A percentile compares a stretch with the other conserved stretches of the same genome.
Conservation (phyloP, 23 red algal species). For the Agarophyton chilense region DNA sequence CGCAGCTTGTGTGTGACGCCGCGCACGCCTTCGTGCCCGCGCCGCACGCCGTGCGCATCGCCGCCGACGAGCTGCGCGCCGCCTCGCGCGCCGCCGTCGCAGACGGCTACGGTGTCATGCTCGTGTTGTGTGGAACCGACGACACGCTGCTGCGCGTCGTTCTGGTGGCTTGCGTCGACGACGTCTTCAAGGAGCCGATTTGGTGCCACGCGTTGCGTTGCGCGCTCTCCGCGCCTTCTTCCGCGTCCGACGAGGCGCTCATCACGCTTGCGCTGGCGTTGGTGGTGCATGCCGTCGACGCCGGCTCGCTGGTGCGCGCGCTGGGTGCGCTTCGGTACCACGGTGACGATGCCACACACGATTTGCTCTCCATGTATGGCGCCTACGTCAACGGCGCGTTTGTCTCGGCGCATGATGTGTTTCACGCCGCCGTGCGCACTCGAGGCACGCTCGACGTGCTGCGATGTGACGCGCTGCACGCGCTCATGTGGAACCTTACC, state of each 20-base stretch:
- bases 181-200: background rate
- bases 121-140: background rate
- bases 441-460: background rate
- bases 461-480: background rate
- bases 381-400: background rate
- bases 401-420: background rate
- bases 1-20: background rate
- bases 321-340: background rate
- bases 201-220: background rate
- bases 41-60: background rate
- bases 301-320: background rate
- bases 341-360: background rate
- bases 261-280: too few relatives aligned
- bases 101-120: background rate
- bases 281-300: background rate
- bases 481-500: background rate
- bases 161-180: background rate
- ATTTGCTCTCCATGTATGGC: background rate
- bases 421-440: background rate
- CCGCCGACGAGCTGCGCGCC: background rate
- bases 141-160: background rate
- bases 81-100: background rate
- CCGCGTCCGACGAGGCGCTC: background rate
- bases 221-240: background rate
- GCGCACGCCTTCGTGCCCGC: background rate